Percentiles rank a stretch among this genome's conserved stretches.
Conservation (phyloP, 352 stramenopile species). For the Phytophthora macrochlamydospora region DNA sequence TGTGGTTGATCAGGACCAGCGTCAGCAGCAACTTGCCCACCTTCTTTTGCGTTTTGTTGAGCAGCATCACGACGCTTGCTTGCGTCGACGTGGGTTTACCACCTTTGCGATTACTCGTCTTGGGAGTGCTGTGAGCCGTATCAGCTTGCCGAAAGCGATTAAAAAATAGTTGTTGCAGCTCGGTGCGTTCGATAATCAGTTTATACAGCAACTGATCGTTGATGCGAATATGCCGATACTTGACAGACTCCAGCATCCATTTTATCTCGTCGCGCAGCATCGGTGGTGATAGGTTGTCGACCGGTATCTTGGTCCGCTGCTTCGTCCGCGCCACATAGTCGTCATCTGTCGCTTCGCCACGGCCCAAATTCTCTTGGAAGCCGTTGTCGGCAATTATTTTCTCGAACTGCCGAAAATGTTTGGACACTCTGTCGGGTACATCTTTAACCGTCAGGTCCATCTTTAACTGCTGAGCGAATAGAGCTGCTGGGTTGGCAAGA, state of each 20-base stretch:
- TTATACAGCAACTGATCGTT: neutral
- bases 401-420: conserved; percentile 12
- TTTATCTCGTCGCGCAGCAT: conserved; percentile 2
- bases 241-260: neutral
- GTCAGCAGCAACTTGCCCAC: neutral
- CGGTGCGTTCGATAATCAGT: neutral
- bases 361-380: conserved; percentile 1
- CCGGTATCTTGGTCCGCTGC: neutral
- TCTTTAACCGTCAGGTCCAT: conserved; percentile 18
- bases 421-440: conserved; percentile 4
- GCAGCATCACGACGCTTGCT: neutral
- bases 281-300: neutral
- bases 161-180: neutral
- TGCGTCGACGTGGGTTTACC: neutral
- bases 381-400: conserved; percentile 1
- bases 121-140: neutral
- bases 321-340: neutral
- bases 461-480: conserved; percentile 17
- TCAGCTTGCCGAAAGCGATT: neutral
- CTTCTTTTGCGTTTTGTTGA: neutral
- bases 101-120: neutral
- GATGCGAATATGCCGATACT: neutral
- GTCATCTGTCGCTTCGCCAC: neutral
- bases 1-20: too few species aligned
- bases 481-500: conserved; percentile 4